These are phyloP conservation scores for Tieghemiomyces parasiticus DNA, from an alignment of 192 early-diverging fungal genomes.

Conservation along the genomic window DNA sequence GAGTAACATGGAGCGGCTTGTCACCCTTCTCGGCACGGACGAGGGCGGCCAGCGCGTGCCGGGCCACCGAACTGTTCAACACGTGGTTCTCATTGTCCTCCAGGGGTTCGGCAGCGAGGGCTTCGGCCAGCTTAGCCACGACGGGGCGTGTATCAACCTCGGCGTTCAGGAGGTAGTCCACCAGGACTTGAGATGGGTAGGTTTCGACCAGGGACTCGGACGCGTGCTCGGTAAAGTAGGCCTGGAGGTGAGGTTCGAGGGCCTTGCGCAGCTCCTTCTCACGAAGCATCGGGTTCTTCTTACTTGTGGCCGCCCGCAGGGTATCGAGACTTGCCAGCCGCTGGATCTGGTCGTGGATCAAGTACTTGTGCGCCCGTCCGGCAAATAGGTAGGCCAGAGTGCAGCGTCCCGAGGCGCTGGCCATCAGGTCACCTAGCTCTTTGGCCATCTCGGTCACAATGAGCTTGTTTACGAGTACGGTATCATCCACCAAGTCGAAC, in stretches of 20 bases:
- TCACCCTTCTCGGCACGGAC: too few species aligned
- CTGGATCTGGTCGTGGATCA: conserved; percentile 51
- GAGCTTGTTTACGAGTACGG: conserved; percentile 63
- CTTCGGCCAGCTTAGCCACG: too few species aligned
- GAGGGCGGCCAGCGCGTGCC: too few species aligned
- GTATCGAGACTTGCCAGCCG: conserved; percentile 51
- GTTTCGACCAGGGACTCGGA: too few species aligned
- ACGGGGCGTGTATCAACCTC: too few species aligned
- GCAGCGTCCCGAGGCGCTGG: conserved; percentile 62
- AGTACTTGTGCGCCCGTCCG: conserved; percentile 59
- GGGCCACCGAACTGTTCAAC: too few species aligned
- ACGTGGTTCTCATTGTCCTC: too few species aligned
- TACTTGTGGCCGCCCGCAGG: conserved; percentile 62
- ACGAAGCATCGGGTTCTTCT: conserved; percentile 64
- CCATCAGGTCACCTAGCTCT: conserved; percentile 33
- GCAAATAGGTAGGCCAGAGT: conserved; percentile 67
- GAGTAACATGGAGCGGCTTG: too few species aligned
- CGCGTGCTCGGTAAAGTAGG: too few species aligned
- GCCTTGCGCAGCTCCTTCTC: conserved; percentile 50
- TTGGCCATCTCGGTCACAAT: conserved; percentile 44
- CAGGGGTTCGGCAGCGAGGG: too few species aligned
- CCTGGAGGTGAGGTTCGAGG: conserved; percentile 12
- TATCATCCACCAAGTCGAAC: conserved; percentile 88
- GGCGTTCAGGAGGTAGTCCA: too few species aligned
- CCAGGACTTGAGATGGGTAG: too few species aligned